These are phyloP conservation scores for Castanea sativa DNA, from an alignment of 306 rosid genomes.

Conservation along the genomic window DNA sequence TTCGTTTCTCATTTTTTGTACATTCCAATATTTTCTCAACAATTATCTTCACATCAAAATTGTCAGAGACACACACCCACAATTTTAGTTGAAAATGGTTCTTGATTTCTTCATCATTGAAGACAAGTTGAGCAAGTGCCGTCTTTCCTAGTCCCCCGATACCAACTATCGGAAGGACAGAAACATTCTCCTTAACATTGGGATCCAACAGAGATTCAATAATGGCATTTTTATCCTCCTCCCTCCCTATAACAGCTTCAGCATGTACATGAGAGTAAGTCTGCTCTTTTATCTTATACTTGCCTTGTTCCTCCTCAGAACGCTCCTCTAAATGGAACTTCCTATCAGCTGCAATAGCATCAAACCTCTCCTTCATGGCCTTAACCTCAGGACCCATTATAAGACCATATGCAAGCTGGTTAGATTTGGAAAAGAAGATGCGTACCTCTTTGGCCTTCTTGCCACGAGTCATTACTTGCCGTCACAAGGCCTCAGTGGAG, in stretches of 20 bases:
- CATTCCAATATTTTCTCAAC: not conserved
- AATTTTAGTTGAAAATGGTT: not conserved
- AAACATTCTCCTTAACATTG: not conserved
- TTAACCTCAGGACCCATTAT: too few relatives aligned
- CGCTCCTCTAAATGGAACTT: too few relatives aligned
- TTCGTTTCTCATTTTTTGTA: accelerated
- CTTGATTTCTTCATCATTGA: not conserved
- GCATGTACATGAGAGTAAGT: not conserved
- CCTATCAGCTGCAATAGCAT: too few relatives aligned
- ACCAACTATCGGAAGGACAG: conserved; percentile 14
- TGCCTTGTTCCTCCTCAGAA: too few relatives aligned
- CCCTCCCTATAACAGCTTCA: conserved; percentile 4
- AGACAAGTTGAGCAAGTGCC: conserved; percentile 2
- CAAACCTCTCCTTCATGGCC: too few relatives aligned
- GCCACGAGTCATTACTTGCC: too few relatives aligned
- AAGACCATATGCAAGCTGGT: too few relatives aligned
- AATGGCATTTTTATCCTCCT: conserved; percentile 1
- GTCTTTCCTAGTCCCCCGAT: conserved; percentile 26
- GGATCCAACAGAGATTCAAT: not conserved
- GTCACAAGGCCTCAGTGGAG: too few relatives aligned
- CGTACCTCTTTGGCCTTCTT: too few relatives aligned
- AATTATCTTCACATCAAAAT: not conserved
- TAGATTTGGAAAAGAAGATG: too few relatives aligned
- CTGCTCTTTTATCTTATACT: too few relatives aligned
- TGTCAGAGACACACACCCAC: not conserved